Conservation (phyloP, 805 yeast species). For the Saccharomyces cerevisiae region DNA sequence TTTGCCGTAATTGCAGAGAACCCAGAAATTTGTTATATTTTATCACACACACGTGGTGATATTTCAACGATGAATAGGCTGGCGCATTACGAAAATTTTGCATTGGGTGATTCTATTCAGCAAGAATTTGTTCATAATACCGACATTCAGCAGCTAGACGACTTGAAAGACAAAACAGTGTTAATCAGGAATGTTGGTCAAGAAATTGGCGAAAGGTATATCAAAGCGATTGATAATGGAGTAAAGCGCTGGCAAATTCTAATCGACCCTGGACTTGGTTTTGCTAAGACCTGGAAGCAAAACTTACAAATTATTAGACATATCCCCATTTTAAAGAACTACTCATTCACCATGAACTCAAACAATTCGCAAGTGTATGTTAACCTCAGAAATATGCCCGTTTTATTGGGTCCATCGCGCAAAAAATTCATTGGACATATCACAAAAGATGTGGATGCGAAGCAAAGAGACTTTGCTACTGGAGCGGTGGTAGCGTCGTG, state of each 20-base stretch:
- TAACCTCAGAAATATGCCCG: conserved; percentile 41
- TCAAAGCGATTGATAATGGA: conserved; percentile 51
- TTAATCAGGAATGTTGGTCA: conserved; percentile 51
- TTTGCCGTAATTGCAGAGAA: conserved; percentile 59
- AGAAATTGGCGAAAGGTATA: conserved; percentile 54
- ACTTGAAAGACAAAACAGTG: conserved; percentile 19
- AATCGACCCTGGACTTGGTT: conserved; percentile 92
- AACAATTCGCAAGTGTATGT: conserved; percentile 19
- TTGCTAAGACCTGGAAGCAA: conserved; percentile 75
- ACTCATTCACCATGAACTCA: conserved; percentile 25
- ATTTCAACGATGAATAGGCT: conserved; percentile 62
- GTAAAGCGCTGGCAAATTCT: conserved; percentile 85
- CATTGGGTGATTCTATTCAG: conserved; percentile 22
- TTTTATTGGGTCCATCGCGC: conserved; percentile 81
- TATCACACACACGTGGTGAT: conserved; percentile 81
- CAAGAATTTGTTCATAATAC: not conserved
- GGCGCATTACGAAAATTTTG: conserved; percentile 43
- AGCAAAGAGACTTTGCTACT: conserved; percentile 67
- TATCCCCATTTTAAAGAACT: conserved; percentile 39
- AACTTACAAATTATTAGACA: conserved; percentile 58
- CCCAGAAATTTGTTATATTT: conserved; percentile 61
- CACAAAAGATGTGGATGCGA: conserved; percentile 48
- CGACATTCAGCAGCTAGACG: conserved; percentile 8
- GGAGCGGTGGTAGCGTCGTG: conserved; percentile 68
- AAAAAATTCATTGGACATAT: conserved; percentile 77